phyloP scores from a whole-genome alignment of 1,139 yeast species.

The Kurtzmaniella quercitrusa region DNA sequence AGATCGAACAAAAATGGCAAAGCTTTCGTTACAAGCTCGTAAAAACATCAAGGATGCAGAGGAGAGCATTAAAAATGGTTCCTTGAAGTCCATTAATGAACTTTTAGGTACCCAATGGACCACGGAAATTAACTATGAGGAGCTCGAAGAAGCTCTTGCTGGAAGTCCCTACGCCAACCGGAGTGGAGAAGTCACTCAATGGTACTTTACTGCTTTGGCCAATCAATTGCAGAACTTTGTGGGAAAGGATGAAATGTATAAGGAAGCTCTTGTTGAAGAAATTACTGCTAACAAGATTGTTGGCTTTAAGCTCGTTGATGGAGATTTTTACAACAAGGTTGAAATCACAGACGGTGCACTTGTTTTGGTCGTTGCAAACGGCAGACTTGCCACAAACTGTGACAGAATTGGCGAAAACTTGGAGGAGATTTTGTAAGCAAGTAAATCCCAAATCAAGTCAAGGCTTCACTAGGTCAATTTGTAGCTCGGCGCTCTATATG shows the following conservation, averaged over 20 bases:
- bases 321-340: conserved; percentile 5
- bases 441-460: neutral
- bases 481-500: too few species aligned
- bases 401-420: conserved; percentile 7
- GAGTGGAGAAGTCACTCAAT: conserved; percentile 8
- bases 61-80: conserved; percentile 5
- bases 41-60: conserved; percentile 11
- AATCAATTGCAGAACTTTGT: conserved; percentile 5
- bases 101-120: conserved; percentile 9
- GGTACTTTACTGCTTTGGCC: conserved; percentile 9
- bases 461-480: too few species aligned
- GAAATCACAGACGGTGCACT: conserved; percentile 2
- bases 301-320: conserved; percentile 8
- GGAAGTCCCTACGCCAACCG: conserved; percentile 5
- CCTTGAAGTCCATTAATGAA: conserved; percentile 7
- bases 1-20: conserved; percentile 7
- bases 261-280: conserved; percentile 11
- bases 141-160: conserved; percentile 7
- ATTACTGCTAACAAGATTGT: conserved; percentile 7
- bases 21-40: conserved; percentile 9
- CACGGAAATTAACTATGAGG: conserved; percentile 9
- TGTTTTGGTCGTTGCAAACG: conserved; percentile 7
- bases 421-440: conserved; percentile 5
- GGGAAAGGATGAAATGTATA: conserved; percentile 10
- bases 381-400: conserved; percentile 6